Base-by-base conservation (phyloP, 305 asterid genomes). In the Ruellia speciosa region DNA sequence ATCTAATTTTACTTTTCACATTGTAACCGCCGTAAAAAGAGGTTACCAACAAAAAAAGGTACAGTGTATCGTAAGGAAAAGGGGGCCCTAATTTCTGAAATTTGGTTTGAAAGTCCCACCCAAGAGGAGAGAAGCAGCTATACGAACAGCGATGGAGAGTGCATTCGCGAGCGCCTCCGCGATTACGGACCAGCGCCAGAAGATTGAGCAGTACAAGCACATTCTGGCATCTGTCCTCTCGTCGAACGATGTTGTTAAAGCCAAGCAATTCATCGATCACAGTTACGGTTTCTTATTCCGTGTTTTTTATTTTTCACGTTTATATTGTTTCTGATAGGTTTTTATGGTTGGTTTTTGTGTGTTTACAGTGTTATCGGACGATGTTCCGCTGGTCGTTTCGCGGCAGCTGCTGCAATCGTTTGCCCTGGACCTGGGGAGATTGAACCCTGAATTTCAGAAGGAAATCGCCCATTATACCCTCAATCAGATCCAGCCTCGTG, bases 401-500 rank as follows among this genome's bases (percentile, higher is more conserved):
- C 75, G 96, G 72, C 96, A 92, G 79, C 88, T 92, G 31, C 72
- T 92, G 78, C 97, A 88, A 71, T 85, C 80, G 59, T 92, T 92
- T 56, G 99, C 97, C 5, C 95, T 84, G 70, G 99, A 86, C 71
- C 68, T 92, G 68, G 94, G 95, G 66, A 86, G 69, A 60, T 69
- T 86, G 85, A 90, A 86, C 77, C 77, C 95, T 0, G 95, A 81
- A 61, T 73, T 83, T 67, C 95, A 86, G 80, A 88, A 92, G 84
- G 96, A 88, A 66, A 81, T 88, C 49, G 87, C 96, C 15, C 94
- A 82, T 71, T 82, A 92, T 65, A 76, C 94, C 11, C 95, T 88
- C 62, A 84, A 72, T 79, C 96, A 92, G 88, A 92, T 92, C 70
- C 96, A 92, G 69, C 94, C 90, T 56, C 93, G 96, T 15, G 94